These are phyloP conservation scores for Arthrobotrys musiformis DNA, from an alignment of 2,329 filamentous ascomycete species.

Conservation along the genomic window DNA sequence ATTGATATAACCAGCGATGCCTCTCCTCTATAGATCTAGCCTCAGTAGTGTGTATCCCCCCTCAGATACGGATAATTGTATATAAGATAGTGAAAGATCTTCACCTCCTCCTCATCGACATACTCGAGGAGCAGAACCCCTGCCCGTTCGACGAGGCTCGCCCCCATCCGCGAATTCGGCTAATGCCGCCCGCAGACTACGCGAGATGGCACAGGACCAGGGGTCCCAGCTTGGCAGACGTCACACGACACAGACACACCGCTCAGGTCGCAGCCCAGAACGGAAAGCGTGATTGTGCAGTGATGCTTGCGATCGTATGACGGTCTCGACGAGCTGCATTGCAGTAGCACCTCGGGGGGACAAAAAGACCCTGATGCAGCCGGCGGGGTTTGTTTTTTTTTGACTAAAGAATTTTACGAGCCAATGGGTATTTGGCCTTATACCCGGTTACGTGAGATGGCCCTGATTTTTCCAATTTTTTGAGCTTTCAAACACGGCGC, in stretches of 20 bases:
- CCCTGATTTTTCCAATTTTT: slow-evolving; percentile 14
- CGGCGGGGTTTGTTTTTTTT: no score
- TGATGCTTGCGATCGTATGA: slow-evolving; percentile 35
- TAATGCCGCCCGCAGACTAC: slow-evolving; percentile 23
- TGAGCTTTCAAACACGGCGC: not conserved
- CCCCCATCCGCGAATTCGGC: slow-evolving; percentile 37
- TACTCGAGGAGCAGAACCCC: not conserved
- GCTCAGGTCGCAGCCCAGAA: slow-evolving; percentile 13
- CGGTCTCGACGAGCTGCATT: not conserved
- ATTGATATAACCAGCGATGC: not conserved
- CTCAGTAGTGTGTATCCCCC: no score
- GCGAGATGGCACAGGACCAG: slow-evolving; percentile 27
- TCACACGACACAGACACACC: slow-evolving; percentile 41
- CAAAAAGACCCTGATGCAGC: slow-evolving; percentile 10
- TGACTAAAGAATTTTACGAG: no score
- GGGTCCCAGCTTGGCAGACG: slow-evolving; percentile 47
- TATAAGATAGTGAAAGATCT: not conserved
- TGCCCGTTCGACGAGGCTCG: slow-evolving; percentile 1
- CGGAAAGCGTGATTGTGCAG: slow-evolving; percentile 26
- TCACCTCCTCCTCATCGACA: no score
- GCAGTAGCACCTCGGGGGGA: no score
- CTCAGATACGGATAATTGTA: not conserved
- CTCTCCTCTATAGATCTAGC: no score
- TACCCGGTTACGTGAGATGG: slow-evolving; percentile 15
- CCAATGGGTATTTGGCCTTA: not conserved